These are phyloP conservation scores for Orychophragmus violaceus DNA, from an alignment of 345 rosid species.

Conservation along the genomic window DNA sequence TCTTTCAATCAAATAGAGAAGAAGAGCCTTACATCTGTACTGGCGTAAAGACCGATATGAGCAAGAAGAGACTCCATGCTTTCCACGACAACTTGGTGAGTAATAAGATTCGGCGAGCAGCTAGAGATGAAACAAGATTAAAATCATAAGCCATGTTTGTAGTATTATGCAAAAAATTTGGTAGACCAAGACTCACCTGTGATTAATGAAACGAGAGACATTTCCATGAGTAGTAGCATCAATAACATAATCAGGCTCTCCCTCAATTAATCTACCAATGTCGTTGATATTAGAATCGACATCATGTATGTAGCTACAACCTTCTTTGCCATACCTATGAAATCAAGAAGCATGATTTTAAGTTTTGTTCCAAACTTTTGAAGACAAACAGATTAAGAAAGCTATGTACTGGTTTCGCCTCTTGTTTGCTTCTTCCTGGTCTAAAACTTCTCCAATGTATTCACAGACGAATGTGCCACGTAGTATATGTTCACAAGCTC, in stretches of 20 bases:
- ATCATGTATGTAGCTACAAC: slow-evolving; percentile 55
- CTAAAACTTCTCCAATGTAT: slow-evolving; percentile 76
- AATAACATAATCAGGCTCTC: slow-evolving; percentile 48
- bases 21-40: slow-evolving; percentile 63
- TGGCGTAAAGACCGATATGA: slow-evolving; percentile 89
- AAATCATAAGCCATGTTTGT: background rate
- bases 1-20: background rate
- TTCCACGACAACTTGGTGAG: slow-evolving; percentile 76
- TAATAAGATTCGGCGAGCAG: slow-evolving; percentile 82
- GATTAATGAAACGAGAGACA: slow-evolving; percentile 87
- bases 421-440: slow-evolving; percentile 56
- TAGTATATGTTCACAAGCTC: slow-evolving; percentile 81
- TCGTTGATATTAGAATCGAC: slow-evolving; percentile 68
- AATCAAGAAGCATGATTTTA: background rate
- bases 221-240: slow-evolving; percentile 82
- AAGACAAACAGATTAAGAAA: slow-evolving; percentile 3
- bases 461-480: slow-evolving; percentile 87
- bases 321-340: slow-evolving; percentile 55
- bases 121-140: slow-evolving; percentile 36
- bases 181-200: slow-evolving; percentile 51
- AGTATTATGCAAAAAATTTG: background rate
- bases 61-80: slow-evolving; percentile 79
- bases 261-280: slow-evolving; percentile 79
- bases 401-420: slow-evolving; percentile 53
- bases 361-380: background rate